phyloP scores from a whole-genome alignment of 140 eudicot genomes.

The Ambrosia hybrid region DNA sequence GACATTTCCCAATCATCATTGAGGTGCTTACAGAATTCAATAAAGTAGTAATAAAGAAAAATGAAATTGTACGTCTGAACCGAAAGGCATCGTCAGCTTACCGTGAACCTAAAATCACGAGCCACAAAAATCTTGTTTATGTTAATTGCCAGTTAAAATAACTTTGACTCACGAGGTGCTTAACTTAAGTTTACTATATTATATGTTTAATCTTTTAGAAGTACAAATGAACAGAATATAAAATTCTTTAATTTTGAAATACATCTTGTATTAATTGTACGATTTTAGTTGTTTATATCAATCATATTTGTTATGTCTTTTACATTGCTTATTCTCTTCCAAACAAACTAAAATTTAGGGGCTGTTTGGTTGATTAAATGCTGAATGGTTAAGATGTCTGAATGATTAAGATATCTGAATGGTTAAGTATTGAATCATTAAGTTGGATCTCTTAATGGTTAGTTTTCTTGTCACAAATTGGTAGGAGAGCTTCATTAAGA shows the following conservation, averaged over 20 bases:
- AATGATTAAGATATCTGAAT: too few species aligned
- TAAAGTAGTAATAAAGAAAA: background rate
- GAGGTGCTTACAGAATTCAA: background rate
- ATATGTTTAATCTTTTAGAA: background rate
- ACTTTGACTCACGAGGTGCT: slow-evolving; percentile 23
- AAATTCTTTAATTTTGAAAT: background rate
- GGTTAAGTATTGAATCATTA: too few species aligned
- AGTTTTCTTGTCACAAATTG: too few species aligned
- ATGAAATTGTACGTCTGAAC: slow-evolving; percentile 28
- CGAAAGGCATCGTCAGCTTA: slow-evolving; percentile 37
- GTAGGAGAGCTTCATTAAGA: too few species aligned
- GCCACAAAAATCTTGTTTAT: slow-evolving; percentile 29
- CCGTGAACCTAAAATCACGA: slow-evolving; percentile 40
- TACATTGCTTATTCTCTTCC: too few species aligned
- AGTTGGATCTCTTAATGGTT: too few species aligned
- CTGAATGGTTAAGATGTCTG: too few species aligned
- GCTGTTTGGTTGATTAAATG: too few species aligned
- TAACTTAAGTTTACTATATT: background rate
- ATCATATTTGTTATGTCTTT: background rate
- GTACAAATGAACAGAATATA: too few species aligned
- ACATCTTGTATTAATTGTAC: background rate
- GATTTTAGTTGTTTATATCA: background rate
- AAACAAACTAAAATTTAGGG: too few species aligned
- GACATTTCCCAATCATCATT: background rate
- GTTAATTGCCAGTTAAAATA: slow-evolving; percentile 16